These are phyloP conservation scores for Glutinoglossum americanum DNA, from an alignment of 495 filamentous ascomycete species.

Conservation along the genomic window DNA sequence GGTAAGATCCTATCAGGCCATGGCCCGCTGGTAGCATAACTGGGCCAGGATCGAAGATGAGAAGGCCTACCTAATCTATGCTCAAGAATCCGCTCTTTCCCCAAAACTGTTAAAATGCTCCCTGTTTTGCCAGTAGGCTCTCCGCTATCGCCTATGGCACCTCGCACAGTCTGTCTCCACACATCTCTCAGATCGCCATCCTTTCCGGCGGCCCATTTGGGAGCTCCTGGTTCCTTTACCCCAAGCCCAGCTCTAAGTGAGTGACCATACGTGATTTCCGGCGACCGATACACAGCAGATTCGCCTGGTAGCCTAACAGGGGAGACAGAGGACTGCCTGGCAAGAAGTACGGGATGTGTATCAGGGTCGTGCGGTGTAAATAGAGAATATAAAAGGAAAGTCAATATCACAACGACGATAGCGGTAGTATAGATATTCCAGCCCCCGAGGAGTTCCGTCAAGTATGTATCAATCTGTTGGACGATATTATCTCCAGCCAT, in stretches of 20 bases:
- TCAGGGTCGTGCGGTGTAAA: constrained; percentile 46
- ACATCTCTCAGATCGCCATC: constrained; percentile 85
- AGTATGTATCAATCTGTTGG: constrained; percentile 38
- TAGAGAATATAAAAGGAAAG: constrained; percentile 35
- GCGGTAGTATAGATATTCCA: constrained; percentile 62
- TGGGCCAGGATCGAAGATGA: not conserved
- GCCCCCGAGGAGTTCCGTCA: constrained; percentile 44
- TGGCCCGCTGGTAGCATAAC: not conserved
- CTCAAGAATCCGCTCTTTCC: constrained; percentile 48
- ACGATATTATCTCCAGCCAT: constrained; percentile 8
- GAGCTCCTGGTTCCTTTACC: constrained; percentile 62
- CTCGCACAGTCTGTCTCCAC: constrained; percentile 57
- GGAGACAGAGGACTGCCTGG: constrained; percentile 56
- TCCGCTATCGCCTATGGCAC: constrained; percentile 36
- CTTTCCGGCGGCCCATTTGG: constrained; percentile 60
- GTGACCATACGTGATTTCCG: constrained; percentile 64
- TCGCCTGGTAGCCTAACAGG: constrained; percentile 66
- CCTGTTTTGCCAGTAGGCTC: constrained; percentile 38
- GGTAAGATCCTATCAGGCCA: not conserved
- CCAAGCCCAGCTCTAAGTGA: constrained; percentile 63
- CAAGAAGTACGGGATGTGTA: constrained; percentile 73
- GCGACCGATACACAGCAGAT: constrained; percentile 60
- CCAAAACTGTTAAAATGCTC: constrained; percentile 61
- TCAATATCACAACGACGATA: constrained; percentile 33
- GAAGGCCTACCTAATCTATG: constrained; percentile 33